Evolutionary conservation across 192 early-diverging fungal species (phyloP).

Genomic region (Gamsiella multidivaricata): DNA sequence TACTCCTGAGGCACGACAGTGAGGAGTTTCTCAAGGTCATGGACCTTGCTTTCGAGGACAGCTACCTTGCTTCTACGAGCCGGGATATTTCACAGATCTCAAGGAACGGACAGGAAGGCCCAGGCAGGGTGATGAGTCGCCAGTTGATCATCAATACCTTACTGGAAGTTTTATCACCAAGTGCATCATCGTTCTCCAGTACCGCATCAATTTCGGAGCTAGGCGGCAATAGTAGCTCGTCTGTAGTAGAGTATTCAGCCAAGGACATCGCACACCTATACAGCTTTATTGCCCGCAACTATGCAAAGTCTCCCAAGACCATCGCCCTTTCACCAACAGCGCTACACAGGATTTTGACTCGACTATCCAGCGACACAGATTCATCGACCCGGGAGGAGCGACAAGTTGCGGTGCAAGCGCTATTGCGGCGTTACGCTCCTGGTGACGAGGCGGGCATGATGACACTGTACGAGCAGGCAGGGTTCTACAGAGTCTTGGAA

Average conservation of each 20-base stretch:
- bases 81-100: conserved; percentile 38
- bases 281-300: conserved; percentile 66
- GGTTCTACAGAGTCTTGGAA: conserved; percentile 68
- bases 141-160: conserved; percentile 71
- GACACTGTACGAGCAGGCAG: conserved; percentile 62
- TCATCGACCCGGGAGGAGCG: conserved; percentile 61
- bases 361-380: conserved; percentile 60
- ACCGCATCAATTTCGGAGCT: conserved; percentile 22
- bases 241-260: conserved; percentile 41
- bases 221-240: conserved; percentile 5
- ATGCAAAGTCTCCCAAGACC: conserved; percentile 66
- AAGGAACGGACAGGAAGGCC: conserved; percentile 64
- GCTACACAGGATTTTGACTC: conserved; percentile 61
- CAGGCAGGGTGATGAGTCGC: conserved; percentile 64
- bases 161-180: conserved; percentile 64
- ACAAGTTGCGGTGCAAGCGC: conserved; percentile 62
- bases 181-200: conserved; percentile 40
- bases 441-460: conserved; percentile 63
- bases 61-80: conserved; percentile 56
- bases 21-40: conserved; percentile 64
- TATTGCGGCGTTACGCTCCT: conserved; percentile 65
- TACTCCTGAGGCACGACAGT: conserved; percentile 63
- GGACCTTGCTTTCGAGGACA: conserved; percentile 68
- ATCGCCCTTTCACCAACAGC: conserved; percentile 64
- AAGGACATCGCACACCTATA: conserved; percentile 59